phyloP scores from a whole-genome alignment of 331 rosid genomes.

The Ulmus americana region DNA sequence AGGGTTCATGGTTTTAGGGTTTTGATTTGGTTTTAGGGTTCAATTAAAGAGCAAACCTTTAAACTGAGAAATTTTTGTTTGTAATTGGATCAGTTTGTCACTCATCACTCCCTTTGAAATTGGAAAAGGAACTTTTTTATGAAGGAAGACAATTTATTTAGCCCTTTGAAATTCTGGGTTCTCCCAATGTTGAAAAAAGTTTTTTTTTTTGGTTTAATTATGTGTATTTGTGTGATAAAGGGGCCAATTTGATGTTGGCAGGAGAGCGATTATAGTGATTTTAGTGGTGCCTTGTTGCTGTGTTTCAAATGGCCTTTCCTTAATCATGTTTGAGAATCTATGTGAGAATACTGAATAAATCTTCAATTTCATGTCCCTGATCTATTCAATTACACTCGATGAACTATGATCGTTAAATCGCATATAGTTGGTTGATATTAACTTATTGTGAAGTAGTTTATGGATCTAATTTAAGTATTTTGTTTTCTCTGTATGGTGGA shows the following conservation, averaged over 20 bases:
- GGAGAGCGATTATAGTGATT: background rate
- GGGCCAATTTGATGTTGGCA: background rate
- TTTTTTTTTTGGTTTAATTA: background rate
- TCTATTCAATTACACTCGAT: background rate
- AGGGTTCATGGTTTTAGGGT: background rate
- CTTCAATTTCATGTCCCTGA: background rate
- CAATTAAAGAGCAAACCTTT: background rate
- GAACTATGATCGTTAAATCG: background rate
- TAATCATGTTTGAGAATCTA: too few species aligned
- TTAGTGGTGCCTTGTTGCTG: background rate
- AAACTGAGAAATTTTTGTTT: background rate
- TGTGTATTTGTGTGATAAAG: background rate
- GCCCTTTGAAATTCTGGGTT: background rate
- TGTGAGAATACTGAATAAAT: too few species aligned
- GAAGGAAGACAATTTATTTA: background rate
- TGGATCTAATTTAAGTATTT: constrained; percentile 14
- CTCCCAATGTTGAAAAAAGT: background rate
- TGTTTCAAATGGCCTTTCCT: background rate
- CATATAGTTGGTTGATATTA: background rate
- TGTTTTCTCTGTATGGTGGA: constrained; percentile 16
- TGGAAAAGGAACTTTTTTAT: background rate
- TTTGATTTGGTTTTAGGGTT: background rate
- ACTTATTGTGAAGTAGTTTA: background rate
- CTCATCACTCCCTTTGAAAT: background rate
- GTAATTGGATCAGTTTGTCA: background rate